Conservation (phyloP, 176 grass and related monocot genomes). For the Bothriochloa decipiens region DNA sequence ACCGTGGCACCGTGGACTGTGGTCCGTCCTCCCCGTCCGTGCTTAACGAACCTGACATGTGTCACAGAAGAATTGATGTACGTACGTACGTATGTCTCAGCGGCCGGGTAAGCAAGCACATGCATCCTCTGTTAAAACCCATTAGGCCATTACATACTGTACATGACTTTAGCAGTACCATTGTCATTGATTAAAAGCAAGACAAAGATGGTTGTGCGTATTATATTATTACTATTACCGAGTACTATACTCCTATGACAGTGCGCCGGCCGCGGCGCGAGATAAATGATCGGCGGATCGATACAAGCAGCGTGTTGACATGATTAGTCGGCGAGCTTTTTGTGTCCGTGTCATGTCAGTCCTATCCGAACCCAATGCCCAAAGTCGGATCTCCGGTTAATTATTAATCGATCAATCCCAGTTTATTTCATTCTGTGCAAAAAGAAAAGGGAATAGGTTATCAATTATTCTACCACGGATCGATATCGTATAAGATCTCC, state of each 20-base stretch:
- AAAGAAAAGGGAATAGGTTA: not conserved
- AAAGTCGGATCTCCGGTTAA: not conserved
- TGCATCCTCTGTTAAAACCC: no score
- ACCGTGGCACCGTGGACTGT: not conserved
- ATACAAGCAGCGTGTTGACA: not conserved
- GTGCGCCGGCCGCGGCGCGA: not conserved
- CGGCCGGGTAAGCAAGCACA: not conserved
- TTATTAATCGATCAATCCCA: not conserved
- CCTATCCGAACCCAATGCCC: not conserved
- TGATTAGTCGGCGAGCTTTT: not conserved
- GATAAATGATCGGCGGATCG: not conserved
- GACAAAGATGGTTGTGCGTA: no score
- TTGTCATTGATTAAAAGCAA: no score
- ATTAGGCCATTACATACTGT: no score
- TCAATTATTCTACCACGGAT: not conserved
- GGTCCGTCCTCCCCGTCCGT: not conserved
- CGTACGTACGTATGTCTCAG: not conserved
- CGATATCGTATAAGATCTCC: not conserved
- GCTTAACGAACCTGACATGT: not conserved
- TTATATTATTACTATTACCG: not conserved
- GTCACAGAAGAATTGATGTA: not conserved
- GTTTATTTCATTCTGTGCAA: not conserved
- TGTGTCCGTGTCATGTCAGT: not conserved
- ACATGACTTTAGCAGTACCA: no score
- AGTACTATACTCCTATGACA: not conserved